phyloP scores from a whole-genome alignment of 2,329 filamentous ascomycete species.

The Passalora sequoiae region DNA sequence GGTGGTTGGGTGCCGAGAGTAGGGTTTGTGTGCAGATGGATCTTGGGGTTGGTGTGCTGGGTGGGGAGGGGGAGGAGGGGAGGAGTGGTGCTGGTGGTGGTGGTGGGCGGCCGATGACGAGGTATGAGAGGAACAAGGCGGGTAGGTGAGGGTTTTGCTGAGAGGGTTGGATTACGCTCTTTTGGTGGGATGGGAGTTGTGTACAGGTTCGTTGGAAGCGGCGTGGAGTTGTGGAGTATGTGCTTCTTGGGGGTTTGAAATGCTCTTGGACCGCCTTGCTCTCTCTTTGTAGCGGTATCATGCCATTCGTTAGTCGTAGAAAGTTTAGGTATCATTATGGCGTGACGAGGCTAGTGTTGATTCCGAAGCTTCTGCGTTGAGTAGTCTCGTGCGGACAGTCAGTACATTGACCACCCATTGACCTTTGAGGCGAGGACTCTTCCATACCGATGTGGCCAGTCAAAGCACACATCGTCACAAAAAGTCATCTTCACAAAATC shows the following conservation, averaged over 20 bases:
- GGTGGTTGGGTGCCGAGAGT: constrained; percentile 4
- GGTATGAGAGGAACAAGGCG: constrained; percentile 7
- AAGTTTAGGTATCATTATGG: too few species aligned
- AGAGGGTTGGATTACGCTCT: not conserved
- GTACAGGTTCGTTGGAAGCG: not conserved
- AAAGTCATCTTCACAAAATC: too few species aligned
- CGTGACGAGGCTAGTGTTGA: too few species aligned
- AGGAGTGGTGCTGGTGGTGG: too few species aligned
- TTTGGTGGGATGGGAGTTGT: not conserved
- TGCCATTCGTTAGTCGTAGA: too few species aligned
- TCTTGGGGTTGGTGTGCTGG: constrained; percentile 3
- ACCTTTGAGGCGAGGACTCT: too few species aligned
- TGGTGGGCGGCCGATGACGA: too few species aligned
- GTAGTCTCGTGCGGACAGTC: too few species aligned
- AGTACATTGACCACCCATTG: too few species aligned
- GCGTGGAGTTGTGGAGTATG: not conserved
- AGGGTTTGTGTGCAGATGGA: constrained; percentile 11
- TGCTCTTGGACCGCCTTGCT: not conserved
- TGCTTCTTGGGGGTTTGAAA: not conserved
- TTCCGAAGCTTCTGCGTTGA: too few species aligned
- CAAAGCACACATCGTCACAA: too few species aligned
- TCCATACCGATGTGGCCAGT: too few species aligned
- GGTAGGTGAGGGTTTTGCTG: not conserved
- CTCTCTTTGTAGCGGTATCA: not conserved
- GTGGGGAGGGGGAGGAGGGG: not conserved